Evolutionary conservation across 441 rosid genomes (phyloP).

Genomic region (Brassica balearica): DNA sequence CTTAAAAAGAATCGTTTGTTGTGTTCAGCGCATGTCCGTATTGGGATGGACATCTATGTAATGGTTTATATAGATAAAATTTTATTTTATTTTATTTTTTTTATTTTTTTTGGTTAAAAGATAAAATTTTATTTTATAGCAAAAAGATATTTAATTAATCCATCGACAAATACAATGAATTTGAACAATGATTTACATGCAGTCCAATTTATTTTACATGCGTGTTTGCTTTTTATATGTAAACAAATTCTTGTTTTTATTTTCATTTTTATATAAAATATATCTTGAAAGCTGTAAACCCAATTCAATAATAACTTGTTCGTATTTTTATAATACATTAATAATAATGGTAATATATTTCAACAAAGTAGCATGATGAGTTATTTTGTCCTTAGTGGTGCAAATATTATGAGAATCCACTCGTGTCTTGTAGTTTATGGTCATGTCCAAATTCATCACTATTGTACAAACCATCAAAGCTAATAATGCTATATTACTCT

Average conservation of each 20-base stretch:
- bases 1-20: slow-evolving; percentile 20
- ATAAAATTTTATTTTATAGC: not conserved
- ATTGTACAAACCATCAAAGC: not conserved
- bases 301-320: not conserved
- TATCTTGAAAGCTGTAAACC: not conserved
- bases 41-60: slow-evolving; percentile 23
- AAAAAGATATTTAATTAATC: not conserved
- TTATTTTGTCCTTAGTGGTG: slow-evolving; percentile 25
- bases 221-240: not conserved
- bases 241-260: not conserved
- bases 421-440: slow-evolving; percentile 23
- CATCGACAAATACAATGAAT: slow-evolving; percentile 41
- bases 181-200: slow-evolving; percentile 15
- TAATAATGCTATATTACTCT: not conserved
- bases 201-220: not conserved
- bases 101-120: not conserved
- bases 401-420: not conserved
- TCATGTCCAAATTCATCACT: not conserved
- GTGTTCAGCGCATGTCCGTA: slow-evolving; percentile 37
- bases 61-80: slow-evolving; percentile 22
- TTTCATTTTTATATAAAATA: not conserved
- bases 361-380: slow-evolving; percentile 8
- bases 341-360: not conserved
- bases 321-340: not conserved
- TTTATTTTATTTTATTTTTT: not conserved